phyloP scores from a whole-genome alignment of 2,329 filamentous ascomycete genomes.

The Reticulascus tulasneorum region DNA sequence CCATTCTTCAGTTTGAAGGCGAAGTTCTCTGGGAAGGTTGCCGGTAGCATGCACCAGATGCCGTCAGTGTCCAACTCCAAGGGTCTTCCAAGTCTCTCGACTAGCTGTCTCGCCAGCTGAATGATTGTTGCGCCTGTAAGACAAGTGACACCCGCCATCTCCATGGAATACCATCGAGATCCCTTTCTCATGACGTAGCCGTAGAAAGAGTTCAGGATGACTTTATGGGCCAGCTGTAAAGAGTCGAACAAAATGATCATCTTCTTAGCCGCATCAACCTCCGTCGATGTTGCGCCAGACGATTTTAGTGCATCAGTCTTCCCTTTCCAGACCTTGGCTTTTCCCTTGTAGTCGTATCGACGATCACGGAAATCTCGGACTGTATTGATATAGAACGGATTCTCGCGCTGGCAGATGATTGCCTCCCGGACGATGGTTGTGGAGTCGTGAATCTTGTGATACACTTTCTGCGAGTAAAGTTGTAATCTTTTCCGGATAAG shows the following conservation, averaged over 20 bases:
- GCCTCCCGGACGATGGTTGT: conserved; percentile 91
- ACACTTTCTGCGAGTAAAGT: conserved; percentile 96
- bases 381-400: conserved; percentile 96
- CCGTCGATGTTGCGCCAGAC: conserved; percentile 67
- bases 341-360: conserved; percentile 96
- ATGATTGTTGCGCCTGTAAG: conserved; percentile 95
- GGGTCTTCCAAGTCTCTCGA: conserved; percentile 88
- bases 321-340: conserved; percentile 97
- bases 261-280: conserved; percentile 94
- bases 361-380: conserved; percentile 95
- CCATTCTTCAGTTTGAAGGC: conserved; percentile 90
- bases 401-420: conserved; percentile 97
- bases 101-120: conserved; percentile 88
- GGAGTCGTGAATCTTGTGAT: conserved; percentile 96
- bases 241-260: conserved; percentile 98
- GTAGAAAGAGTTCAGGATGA: conserved; percentile 98
- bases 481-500: conserved; percentile 84
- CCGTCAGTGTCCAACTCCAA: conserved; percentile 96
- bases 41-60: conserved; percentile 99
- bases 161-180: conserved; percentile 97
- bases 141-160: conserved; percentile 98
- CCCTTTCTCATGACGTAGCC: conserved; percentile 99
- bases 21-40: conserved; percentile 95
- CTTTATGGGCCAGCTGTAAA: conserved; percentile 93
- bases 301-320: conserved; percentile 86